Base-by-base conservation (phyloP, 2,329 filamentous ascomycete species). In the Colletotrichum destructivum region DNA sequence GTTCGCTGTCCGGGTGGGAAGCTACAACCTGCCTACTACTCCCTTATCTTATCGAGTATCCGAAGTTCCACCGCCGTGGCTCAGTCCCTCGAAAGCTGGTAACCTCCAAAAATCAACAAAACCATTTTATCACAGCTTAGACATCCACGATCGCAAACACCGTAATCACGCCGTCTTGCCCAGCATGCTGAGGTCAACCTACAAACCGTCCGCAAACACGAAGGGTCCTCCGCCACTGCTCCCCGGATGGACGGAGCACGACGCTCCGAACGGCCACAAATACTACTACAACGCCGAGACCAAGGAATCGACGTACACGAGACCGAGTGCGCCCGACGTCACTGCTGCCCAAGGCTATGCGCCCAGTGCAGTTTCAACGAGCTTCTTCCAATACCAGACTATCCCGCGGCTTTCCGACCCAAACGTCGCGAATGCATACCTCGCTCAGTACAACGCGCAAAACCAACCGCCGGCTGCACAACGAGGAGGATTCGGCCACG, bases 201-300 rank as follows among this genome's bases (percentile, higher is more conserved):
- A 95, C 81, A 90, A 89, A 72, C 87, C 90, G 26, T 87, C 88
- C 12, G 76, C 83, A 57, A 79, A 81, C 66, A 71, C 83, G 9
- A 77, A 74, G 1, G 75, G 76, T 21, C 79, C 83, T 47, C 86
- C 89, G 56, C 90, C 93, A 46, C 86, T 98, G 0, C 92, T 91
- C 38, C 87, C 91, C 54, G 95, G 94, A 74, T 98, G 95, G 95
- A 94, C 93, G n/a, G 94, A 97, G 81, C 95, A 98, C 83, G 95
- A 92, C 82, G 94, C 95, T 63, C 95, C 95, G 7, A 92, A 92
- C 62, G 94, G 94, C 5, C 95, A 98, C 81, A 88, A 88, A 38
- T 98, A 98, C 84, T 98, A 95, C 82, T 96, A 97, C 84, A 92
- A 98, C 83, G 86, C 91, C 56, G 86, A 88, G 66, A 96, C 94